Conservation (phyloP, 208 protist genomes). For the Willaertia magna region DNA sequence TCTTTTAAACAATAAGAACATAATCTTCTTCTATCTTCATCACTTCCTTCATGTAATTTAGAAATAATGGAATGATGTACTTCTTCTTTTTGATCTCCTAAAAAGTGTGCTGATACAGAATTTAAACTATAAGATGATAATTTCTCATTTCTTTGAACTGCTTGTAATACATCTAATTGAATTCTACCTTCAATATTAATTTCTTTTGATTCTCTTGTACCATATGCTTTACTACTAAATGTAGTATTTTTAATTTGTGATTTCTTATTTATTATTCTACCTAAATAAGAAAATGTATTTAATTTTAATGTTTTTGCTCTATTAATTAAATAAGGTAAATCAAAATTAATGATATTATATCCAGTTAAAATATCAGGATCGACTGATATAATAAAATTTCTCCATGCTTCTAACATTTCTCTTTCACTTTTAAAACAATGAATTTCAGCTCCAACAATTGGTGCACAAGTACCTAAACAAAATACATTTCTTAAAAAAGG, state of each 20-base stretch:
- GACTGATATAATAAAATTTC: conserved; percentile 53
- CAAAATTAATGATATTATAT: conserved; percentile 99
- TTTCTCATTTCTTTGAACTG: conserved; percentile 94
- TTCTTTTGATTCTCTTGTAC: conserved; percentile 93
- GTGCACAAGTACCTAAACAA: conserved; percentile 77
- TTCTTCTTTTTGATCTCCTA: conserved; percentile 99
- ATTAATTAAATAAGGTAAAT: conserved; percentile 96
- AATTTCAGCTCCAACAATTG: conserved; percentile 86
- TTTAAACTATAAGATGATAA: conserved; percentile 99
- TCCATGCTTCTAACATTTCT: conserved; percentile 78
- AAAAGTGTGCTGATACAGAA: conserved; percentile 91
- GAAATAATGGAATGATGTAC: conserved; percentile 97
- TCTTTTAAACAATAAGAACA: conserved; percentile 93
- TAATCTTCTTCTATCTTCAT: conserved; percentile 88
- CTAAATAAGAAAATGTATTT: conserved; percentile 71
- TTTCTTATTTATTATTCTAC: conserved; percentile 62
- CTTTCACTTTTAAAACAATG: conserved; percentile 75
- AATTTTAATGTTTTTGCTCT: conserved; percentile 71
- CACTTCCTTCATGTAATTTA: conserved; percentile 81
- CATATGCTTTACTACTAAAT: conserved; percentile 92
- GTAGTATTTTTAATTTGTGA: conserved; percentile 76
- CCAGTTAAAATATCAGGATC: conserved; percentile 90
- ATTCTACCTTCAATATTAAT: conserved; percentile 89
- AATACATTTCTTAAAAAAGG: conserved; percentile 65
- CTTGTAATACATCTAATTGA: conserved; percentile 89